Evolutionary conservation across 768 basidiomycete species (phyloP), one percentile per base, ranked within the genome.

Genomic region (Boletales sp.): DNA sequence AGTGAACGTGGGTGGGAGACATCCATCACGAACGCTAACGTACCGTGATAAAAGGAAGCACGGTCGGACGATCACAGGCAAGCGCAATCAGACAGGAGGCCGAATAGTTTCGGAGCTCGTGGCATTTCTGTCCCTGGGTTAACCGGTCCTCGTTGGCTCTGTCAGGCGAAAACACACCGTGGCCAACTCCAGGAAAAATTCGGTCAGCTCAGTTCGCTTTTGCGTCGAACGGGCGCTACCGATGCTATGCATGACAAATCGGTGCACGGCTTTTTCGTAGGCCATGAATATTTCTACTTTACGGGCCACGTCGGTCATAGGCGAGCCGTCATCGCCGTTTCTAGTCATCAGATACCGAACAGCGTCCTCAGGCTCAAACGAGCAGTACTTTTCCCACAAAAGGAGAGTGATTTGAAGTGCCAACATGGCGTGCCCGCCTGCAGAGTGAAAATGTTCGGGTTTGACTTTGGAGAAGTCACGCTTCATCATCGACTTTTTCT

Each of bases 111-210:
- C 75, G 70, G 21, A 76, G 60, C 18, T 66, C 63, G 30, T 78
- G 62, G 41, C 76, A 79, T 46, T 68, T 63, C 80, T 81, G 47
- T 53, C 3, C 8, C 5, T 13, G 24, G 15, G 44, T 57, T 41
- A 64, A 36, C 18, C 17, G n/a, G 12, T 12, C 12, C 8, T n/a
- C 35, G 1, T 34, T 11, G 17, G 12, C 24, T 50, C 10, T 17
- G 24, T 42, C 29, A 39, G n/a, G n/a, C 41, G 17, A 43, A 41
- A 21, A 34, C 58, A 50, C 51, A 80, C 78, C 12, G 55, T 64
- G 18, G 78, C 74, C 40, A 78, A 52, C 45, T 78, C 74, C 21
- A 78, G 41, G 71, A 78, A 77, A 52, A 78, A 73, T 38, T 66
- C 67, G 1, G 75, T 56, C 18, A 73, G 51, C 39, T 60, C 54